These are phyloP conservation scores for Trametes cinnabarina DNA, from an alignment of 768 basidiomycete genomes.

Conservation along the genomic window DNA sequence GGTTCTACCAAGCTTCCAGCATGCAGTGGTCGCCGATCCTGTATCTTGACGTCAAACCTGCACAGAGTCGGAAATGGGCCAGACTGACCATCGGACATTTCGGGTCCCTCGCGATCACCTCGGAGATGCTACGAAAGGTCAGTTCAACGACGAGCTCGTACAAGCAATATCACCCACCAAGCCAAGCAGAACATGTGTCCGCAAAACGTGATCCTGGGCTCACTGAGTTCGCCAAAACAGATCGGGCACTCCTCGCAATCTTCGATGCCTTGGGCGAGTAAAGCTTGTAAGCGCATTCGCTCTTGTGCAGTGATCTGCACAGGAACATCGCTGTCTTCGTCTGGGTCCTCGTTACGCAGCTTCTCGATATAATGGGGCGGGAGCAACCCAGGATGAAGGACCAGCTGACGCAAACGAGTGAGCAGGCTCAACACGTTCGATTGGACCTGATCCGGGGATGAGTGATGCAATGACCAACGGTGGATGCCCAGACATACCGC, in stretches of 20 bases:
- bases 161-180: slow-evolving; percentile 45
- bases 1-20: slow-evolving; percentile 60
- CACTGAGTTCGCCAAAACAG: slow-evolving; percentile 58
- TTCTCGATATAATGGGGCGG: slow-evolving; percentile 70
- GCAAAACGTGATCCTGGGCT: slow-evolving; percentile 74
- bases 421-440: slow-evolving; percentile 76
- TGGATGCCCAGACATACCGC: slow-evolving; percentile 27
- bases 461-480: too few relatives aligned
- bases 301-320: slow-evolving; percentile 47
- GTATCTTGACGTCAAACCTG: not conserved
- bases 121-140: slow-evolving; percentile 52
- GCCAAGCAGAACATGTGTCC: slow-evolving; percentile 68
- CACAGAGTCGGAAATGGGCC: not conserved
- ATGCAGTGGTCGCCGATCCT: slow-evolving; percentile 71
- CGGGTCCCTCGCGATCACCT: slow-evolving; percentile 66
- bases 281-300: slow-evolving; percentile 51
- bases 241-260: slow-evolving; percentile 83
- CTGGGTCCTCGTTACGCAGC: slow-evolving; percentile 40
- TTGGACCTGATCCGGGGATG: slow-evolving; percentile 44
- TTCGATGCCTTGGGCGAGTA: slow-evolving; percentile 67
- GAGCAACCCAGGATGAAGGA: slow-evolving; percentile 73
- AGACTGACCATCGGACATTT: slow-evolving; percentile 74
- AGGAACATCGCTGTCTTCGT: slow-evolving; percentile 30
- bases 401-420: slow-evolving; percentile 83
- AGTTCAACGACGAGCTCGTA: not conserved